Conservation (phyloP, 768 basidiomycete genomes). For the Tremella fuciformis region DNA sequence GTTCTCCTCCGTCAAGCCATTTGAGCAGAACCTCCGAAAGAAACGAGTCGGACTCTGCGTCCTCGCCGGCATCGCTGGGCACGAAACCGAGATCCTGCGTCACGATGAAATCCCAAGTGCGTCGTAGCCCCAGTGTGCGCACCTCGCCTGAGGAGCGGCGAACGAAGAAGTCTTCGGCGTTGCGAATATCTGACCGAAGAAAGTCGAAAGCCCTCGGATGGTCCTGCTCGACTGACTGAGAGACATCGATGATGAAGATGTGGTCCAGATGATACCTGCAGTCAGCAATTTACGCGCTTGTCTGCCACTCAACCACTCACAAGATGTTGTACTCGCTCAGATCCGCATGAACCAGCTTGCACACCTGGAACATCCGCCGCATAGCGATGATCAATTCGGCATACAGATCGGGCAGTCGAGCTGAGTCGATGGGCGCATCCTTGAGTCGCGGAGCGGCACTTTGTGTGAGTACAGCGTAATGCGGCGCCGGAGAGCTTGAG, state of each 20-base stretch:
- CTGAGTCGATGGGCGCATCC: conserved; percentile 63
- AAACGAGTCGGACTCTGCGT: conserved; percentile 19
- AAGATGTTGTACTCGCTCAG: conserved; percentile 97
- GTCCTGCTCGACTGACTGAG: conserved; percentile 97
- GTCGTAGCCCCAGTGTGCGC: conserved; percentile 69
- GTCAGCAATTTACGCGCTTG: not conserved
- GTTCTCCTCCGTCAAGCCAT: conserved; percentile 31
- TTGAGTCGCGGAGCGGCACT: conserved; percentile 94
- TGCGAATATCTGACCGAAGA: conserved; percentile 83
- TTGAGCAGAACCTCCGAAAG: conserved; percentile 3
- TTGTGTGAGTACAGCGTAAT: conserved; percentile 1
- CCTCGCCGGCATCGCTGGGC: conserved; percentile 32
- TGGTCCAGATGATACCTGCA: conserved; percentile 57
- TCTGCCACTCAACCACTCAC: conserved; percentile 53
- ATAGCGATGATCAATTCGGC: conserved; percentile 72
- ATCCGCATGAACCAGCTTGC: conserved; percentile 95
- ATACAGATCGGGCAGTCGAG: conserved; percentile 65
- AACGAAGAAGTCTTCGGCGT: conserved; percentile 88
- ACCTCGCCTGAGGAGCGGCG: conserved; percentile 61
- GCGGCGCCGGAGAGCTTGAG: conserved; percentile 1
- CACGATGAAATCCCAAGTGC: conserved; percentile 86
- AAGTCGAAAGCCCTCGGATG: conserved; percentile 97
- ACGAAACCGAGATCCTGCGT: conserved; percentile 52
- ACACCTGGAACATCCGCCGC: conserved; percentile 80
- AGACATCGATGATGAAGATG: conserved; percentile 94